phyloP scores from a whole-genome alignment of 2,329 filamentous ascomycete genomes.

The Penicillium frequentans region DNA sequence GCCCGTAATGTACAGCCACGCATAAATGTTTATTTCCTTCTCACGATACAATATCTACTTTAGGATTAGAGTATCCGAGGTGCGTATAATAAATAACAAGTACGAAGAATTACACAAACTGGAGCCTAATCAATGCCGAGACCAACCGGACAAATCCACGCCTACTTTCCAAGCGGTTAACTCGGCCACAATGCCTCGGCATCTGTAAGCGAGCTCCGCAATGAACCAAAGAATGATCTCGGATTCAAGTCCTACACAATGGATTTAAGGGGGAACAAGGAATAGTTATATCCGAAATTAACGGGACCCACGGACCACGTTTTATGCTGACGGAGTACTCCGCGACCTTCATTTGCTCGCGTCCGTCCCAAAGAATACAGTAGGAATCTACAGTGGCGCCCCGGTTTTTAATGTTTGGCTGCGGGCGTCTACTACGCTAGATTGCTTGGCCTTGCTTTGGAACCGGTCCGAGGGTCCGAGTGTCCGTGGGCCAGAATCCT shows the following conservation, averaged over 20 bases:
- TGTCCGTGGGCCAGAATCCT: conserved; percentile 9
- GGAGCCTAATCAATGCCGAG: not conserved
- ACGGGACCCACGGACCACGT: conserved; percentile 16
- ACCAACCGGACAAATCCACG: conserved; percentile 1
- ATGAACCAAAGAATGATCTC: not conserved
- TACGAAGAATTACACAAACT: not conserved
- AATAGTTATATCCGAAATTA: not conserved
- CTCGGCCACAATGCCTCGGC: conserved; percentile 3
- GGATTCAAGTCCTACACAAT: not conserved
- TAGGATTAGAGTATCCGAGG: not conserved
- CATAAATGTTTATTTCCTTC: not conserved
- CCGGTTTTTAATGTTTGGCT: conserved; percentile 16
- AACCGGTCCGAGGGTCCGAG: conserved; percentile 18
- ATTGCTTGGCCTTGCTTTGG: conserved; percentile 27
- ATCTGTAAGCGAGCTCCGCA: conserved; percentile 16
- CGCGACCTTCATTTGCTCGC: not conserved
- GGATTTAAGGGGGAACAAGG: not conserved
- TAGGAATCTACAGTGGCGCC: not conserved
- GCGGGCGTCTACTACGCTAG: conserved; percentile 20
- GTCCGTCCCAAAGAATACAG: not conserved
- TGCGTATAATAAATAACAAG: not conserved
- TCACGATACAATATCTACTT: not conserved
- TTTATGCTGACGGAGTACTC: conserved; percentile 8
- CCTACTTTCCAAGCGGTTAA: not conserved
- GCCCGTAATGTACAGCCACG: not conserved